Evolutionary conservation across 306 rosid species (phyloP).

Genomic region (Rosa multiflora): DNA sequence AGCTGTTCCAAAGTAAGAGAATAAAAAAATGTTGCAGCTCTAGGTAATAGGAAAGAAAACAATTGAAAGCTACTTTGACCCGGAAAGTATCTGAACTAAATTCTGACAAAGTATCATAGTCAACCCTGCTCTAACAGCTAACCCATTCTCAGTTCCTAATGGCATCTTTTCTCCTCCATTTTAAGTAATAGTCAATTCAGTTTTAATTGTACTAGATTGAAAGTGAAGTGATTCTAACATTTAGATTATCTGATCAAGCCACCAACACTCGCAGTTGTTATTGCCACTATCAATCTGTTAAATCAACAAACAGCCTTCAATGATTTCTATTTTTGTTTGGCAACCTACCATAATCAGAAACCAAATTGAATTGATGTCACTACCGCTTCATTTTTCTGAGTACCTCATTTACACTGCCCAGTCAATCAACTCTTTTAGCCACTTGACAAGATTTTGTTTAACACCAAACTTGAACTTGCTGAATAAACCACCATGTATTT

Average conservation of each 20-base stretch:
- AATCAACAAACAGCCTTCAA: neutral
- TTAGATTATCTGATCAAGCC: neutral
- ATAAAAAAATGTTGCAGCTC: neutral
- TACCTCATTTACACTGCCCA: neutral
- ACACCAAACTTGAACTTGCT: neutral
- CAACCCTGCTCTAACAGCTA: no score
- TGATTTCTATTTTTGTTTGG: neutral
- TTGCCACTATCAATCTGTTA: neutral
- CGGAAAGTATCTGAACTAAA: neutral
- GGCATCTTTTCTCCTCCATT: neutral
- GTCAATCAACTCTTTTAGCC: conserved; percentile 6
- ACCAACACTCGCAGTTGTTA: neutral
- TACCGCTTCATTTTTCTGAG: neutral
- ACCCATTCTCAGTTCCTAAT: neutral
- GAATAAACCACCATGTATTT: neutral
- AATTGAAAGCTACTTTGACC: neutral
- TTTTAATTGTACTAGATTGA: neutral
- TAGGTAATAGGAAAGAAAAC: neutral
- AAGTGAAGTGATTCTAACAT: neutral
- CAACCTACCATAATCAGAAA: neutral
- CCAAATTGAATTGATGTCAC: neutral
- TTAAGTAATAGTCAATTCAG: neutral
- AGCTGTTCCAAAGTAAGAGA: neutral
- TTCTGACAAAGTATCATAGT: neutral
- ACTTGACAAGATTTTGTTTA: neutral